Conservation (phyloP, 768 basidiomycete genomes). For the Candolleomyces efflorescens region DNA sequence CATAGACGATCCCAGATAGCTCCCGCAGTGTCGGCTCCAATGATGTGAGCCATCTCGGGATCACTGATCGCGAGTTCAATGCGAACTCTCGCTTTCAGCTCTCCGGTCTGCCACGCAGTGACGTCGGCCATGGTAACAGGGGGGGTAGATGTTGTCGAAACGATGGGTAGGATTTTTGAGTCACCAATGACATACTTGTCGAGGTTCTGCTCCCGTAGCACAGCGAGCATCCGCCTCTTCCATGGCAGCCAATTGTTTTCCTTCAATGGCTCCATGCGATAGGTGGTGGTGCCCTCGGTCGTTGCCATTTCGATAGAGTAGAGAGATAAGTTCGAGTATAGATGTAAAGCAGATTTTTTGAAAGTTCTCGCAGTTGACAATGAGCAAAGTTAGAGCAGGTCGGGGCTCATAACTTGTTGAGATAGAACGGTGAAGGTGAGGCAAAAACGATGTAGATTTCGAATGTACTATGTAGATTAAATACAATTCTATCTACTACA, state of each 20-base stretch:
- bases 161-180: no score
- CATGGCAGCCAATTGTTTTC: slow-evolving; percentile 23
- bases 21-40: slow-evolving; percentile 12
- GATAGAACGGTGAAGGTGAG: no score
- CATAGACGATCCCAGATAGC: slow-evolving; percentile 19
- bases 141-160: neutral
- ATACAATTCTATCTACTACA: no score
- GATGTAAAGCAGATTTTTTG: no score
- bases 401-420: no score
- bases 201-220: slow-evolving; percentile 14
- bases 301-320: no score
- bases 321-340: no score
- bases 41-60: slow-evolving; percentile 18
- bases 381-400: no score
- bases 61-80: slow-evolving; percentile 19
- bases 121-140: neutral
- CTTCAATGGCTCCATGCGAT: slow-evolving; percentile 22
- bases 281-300: no score
- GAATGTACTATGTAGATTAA: no score
- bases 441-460: no score
- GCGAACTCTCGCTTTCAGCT: slow-evolving; percentile 14
- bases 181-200: neutral
- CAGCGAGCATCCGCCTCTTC: slow-evolving; percentile 23
- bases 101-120: slow-evolving; percentile 12
- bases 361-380: no score